Percentiles rank a stretch among this genome's conserved stretches.
These are phyloP conservation scores for Xanthoparmelia taractica DNA, from an alignment of 495 filamentous ascomycete species.

Conservation along the genomic window DNA sequence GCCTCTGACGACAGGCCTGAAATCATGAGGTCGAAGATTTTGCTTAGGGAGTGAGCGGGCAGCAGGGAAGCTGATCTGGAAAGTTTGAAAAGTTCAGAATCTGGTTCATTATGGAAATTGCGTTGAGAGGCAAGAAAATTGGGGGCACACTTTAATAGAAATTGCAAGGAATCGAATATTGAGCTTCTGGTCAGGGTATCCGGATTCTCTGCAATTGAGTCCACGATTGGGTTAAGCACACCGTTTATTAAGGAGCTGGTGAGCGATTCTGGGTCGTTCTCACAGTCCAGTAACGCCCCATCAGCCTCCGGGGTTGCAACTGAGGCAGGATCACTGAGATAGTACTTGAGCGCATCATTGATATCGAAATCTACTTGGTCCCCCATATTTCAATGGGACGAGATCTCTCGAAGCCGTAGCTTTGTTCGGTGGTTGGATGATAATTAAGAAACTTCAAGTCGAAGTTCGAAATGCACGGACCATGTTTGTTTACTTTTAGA, in stretches of 20 bases:
- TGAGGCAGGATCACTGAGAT: conserved; percentile 80
- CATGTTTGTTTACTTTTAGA: conserved; percentile 24
- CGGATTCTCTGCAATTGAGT: conserved; percentile 84
- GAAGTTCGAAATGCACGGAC: conserved; percentile 21
- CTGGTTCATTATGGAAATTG: conserved; percentile 35
- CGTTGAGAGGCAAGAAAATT: conserved; percentile 45
- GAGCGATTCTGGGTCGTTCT: conserved; percentile 80
- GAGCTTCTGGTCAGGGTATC: conserved; percentile 72
- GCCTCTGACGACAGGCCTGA: conserved; percentile 92
- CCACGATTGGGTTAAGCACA: conserved; percentile 85
- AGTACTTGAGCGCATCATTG: conserved; percentile 89
- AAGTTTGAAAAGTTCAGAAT: conserved; percentile 59
- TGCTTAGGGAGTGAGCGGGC: conserved; percentile 74
- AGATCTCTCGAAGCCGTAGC: not conserved
- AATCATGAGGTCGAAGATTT: conserved; percentile 85
- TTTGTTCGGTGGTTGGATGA: not conserved
- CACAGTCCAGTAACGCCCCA: conserved; percentile 76
- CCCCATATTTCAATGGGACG: conserved; percentile 3
- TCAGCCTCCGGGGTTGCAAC: conserved; percentile 86
- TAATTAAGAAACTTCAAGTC: not conserved
- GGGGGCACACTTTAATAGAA: conserved; percentile 89
- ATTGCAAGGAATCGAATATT: conserved; percentile 86
- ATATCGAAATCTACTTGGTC: conserved; percentile 76
- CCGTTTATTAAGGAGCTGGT: conserved; percentile 68
- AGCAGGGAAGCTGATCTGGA: conserved; percentile 76